Conservation (phyloP, 306 rosid species). For the Chamaecrista fasciculata region DNA sequence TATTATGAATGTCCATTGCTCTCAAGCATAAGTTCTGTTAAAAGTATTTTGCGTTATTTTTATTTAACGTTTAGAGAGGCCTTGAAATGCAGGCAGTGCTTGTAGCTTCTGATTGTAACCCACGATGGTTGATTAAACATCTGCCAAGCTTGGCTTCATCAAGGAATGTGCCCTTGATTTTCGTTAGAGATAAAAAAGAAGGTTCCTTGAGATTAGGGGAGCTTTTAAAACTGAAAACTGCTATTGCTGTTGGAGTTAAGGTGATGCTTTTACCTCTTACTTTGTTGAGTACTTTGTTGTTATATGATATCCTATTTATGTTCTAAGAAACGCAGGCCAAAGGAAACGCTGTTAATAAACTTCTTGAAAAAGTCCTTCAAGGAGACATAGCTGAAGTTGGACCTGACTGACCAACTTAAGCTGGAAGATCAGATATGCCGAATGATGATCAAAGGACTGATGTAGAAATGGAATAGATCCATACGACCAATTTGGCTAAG, state of each 20-base stretch:
- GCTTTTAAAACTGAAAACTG: constrained; percentile 70
- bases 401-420: constrained; percentile 1
- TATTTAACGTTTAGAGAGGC: neutral
- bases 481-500: neutral
- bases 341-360: constrained; percentile 49
- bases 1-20: neutral
- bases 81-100: constrained; percentile 55
- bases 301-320: neutral
- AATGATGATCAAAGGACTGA: neutral
- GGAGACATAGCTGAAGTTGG: constrained; percentile 15
- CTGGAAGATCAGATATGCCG: constrained; percentile 9
- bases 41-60: neutral
- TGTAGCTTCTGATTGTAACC: constrained; percentile 67
- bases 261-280: constrained; percentile 28
- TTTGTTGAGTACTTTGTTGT: neutral
- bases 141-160: constrained; percentile 67
- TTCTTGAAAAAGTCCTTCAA: constrained; percentile 40
- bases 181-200: constrained; percentile 56
- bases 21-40: neutral
- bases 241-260: constrained; percentile 85
- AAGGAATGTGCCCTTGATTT: constrained; percentile 61
- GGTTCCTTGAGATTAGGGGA: constrained; percentile 80
- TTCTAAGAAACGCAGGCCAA: constrained; percentile 45
- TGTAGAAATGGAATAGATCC: neutral
- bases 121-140: constrained; percentile 80